phyloP scores from a whole-genome alignment of 306 rosid genomes.

The Hippophae rhamnoides region DNA sequence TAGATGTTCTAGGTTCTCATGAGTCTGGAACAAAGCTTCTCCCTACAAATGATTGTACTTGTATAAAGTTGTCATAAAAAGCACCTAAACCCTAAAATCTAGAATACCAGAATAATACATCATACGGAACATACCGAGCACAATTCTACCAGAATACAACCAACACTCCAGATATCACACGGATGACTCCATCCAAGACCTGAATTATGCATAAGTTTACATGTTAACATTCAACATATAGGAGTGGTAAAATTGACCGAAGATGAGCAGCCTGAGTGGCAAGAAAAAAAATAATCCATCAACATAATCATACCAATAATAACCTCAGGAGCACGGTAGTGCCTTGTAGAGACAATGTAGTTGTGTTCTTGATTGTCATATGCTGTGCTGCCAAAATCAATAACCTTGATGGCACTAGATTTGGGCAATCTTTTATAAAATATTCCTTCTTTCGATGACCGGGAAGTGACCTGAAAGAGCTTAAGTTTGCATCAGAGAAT shows the following conservation, averaged over 20 bases:
- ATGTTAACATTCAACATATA: neutral
- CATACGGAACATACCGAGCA: slow-evolving; percentile 48
- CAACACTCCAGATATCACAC: slow-evolving; percentile 82
- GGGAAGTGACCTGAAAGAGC: slow-evolving; percentile 39
- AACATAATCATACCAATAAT: slow-evolving; percentile 48
- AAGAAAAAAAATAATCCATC: neutral
- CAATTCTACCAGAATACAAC: slow-evolving; percentile 71
- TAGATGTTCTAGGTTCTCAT: slow-evolving; percentile 77
- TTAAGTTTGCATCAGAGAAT: neutral
- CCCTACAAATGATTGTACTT: slow-evolving; percentile 34
- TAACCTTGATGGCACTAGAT: slow-evolving; percentile 75
- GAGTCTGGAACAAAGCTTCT: slow-evolving; percentile 80
- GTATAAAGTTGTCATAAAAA: neutral
- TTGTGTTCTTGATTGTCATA: slow-evolving; percentile 61
- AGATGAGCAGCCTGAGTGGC: neutral
- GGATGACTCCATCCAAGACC: slow-evolving; percentile 89
- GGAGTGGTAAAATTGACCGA: neutral
- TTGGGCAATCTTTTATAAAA: slow-evolving; percentile 64
- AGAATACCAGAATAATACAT: neutral
- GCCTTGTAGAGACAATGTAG: slow-evolving; percentile 77
- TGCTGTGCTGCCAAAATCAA: slow-evolving; percentile 82
- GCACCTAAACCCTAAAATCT: neutral
- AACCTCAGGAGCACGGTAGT: slow-evolving; percentile 93
- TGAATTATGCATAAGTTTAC: slow-evolving; percentile 5
- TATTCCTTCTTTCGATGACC: slow-evolving; percentile 43